These are phyloP conservation scores for Fomitopsis betulina DNA, from an alignment of 1,284 basidiomycete genomes.

Conservation along the genomic window DNA sequence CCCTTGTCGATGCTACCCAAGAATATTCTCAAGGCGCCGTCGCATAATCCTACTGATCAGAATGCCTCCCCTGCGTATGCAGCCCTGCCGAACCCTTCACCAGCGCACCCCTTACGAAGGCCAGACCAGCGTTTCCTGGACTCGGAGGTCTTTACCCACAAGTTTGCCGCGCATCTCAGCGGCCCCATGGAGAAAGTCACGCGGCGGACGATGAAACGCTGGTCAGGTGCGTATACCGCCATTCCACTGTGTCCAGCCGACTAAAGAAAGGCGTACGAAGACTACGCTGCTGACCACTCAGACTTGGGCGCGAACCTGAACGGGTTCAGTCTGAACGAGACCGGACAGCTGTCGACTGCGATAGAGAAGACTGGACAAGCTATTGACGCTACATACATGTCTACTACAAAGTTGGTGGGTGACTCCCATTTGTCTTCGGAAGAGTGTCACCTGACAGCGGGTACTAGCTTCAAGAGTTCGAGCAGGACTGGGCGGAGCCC, in stretches of 20 bases:
- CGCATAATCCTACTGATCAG: conserved; percentile 88
- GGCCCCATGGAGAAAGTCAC: conserved; percentile 97
- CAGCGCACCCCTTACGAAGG: conserved; percentile 78
- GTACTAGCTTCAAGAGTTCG: conserved; percentile 82
- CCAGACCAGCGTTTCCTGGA: conserved; percentile 95
- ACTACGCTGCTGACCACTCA: conserved; percentile 86
- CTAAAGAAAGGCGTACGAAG: conserved; percentile 32
- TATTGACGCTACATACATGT: conserved; percentile 90
- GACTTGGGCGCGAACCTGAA: conserved; percentile 96
- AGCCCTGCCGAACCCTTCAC: conserved; percentile 84
- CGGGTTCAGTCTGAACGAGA: conserved; percentile 90
- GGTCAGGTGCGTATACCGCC: conserved; percentile 63
- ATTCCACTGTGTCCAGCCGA: neutral
- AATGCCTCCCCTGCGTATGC: conserved; percentile 73
- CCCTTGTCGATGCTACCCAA: conserved; percentile 90
- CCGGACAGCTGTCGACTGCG: conserved; percentile 65
- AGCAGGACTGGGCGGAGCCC: conserved; percentile 93
- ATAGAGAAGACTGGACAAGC: conserved; percentile 95
- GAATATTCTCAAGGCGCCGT: conserved; percentile 93
- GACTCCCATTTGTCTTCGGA: neutral
- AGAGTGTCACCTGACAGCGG: neutral
- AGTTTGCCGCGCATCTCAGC: conserved; percentile 89
- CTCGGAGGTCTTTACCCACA: conserved; percentile 94
- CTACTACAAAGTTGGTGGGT: conserved; percentile 82
- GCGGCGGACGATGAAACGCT: conserved; percentile 85